phyloP scores from a whole-genome alignment of 352 stramenopile genomes.

The Albugo candida region DNA sequence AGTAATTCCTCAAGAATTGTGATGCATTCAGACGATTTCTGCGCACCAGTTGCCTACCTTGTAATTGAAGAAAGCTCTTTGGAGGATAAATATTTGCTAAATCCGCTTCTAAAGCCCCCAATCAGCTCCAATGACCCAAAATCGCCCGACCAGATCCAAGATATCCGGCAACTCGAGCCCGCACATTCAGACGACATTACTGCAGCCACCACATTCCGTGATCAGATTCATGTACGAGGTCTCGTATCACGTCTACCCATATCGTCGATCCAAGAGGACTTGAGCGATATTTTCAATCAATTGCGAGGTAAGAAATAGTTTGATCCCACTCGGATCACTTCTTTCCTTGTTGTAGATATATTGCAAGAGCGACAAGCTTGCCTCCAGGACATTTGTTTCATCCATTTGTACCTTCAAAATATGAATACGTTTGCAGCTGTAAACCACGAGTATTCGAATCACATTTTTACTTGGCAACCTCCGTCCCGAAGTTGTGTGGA shows the following conservation, averaged over 20 bases:
- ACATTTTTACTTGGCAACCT: slow-evolving; percentile 69
- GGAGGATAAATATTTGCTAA: slow-evolving; percentile 53
- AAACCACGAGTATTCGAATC: slow-evolving; percentile 87
- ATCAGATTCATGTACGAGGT: slow-evolving; percentile 44
- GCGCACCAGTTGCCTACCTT: slow-evolving; percentile 84
- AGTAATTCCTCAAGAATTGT: slow-evolving; percentile 85
- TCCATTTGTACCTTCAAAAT: slow-evolving; percentile 92
- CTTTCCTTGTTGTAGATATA: slow-evolving; percentile 3
- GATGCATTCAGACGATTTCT: slow-evolving; percentile 81
- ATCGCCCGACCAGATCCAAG: no score
- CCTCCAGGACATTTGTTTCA: slow-evolving; percentile 85
- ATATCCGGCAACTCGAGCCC: no score
- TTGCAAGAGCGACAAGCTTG: slow-evolving; percentile 26
- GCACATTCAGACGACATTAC: slow-evolving; percentile 4
- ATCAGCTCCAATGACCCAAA: no score
- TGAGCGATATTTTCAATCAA: slow-evolving; percentile 31
- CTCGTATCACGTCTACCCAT: slow-evolving; percentile 23
- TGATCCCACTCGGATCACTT: not conserved
- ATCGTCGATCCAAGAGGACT: slow-evolving; percentile 35
- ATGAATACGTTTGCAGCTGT: slow-evolving; percentile 87
- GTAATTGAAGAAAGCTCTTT: slow-evolving; percentile 80
- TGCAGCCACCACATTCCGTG: slow-evolving; percentile 22
- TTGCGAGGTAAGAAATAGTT: slow-evolving; percentile 8
- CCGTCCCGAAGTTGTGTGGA: slow-evolving; percentile 79
- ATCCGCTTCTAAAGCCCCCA: not conserved